Base-by-base conservation (phyloP, 257 asterid species). In the Solanum lycopersicoides region DNA sequence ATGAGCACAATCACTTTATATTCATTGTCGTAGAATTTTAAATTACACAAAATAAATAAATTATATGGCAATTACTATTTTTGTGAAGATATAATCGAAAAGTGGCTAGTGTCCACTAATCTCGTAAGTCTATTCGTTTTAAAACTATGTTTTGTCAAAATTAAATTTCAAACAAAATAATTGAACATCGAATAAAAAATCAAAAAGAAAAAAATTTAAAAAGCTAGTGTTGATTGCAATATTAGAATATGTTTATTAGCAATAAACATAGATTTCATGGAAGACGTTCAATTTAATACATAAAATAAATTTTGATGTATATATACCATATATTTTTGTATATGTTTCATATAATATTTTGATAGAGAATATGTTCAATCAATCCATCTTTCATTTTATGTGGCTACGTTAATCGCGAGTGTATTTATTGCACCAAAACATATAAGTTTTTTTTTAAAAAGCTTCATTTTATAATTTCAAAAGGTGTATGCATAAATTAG, bases 121-220 rank as follows among this genome's bases (percentile, higher is more conserved):
- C 30, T 68, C 4, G 12, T 0, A 68, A 6, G 3, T 30, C 5
- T 21, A 8, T 59, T 59, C 25, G 13, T 21, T 21, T 21, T 59
- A 59, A 6, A 59, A 59, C 0, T 2, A 4, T 63, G 74, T 7
- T 3, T 68, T 13, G 23, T 30, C 39, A 30, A 69, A 69, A 30
- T 30, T 16, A 28, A 68, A 30, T 14, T 30, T 68, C 21, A n/a
- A 7, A 21, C 5, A 59, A 59, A 59, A 21, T 59, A 21, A 32
- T 16, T 10, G 1, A 15, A 32, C 0, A 30, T 1, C 0, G 1
- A 0, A 16, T 69, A 12, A 32, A 16, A 69, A 14, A 7, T 5
- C 7, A 3, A 65, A 10, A n/a, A 1, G 0, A 6, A 28, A 66
- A 12, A 77, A 0, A 12, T 77, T 44, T 25, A 9, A n/a, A 45